These are phyloP conservation scores for Hymenoscyphus scutula DNA, from an alignment of 2,329 filamentous ascomycete species.

Conservation along the genomic window DNA sequence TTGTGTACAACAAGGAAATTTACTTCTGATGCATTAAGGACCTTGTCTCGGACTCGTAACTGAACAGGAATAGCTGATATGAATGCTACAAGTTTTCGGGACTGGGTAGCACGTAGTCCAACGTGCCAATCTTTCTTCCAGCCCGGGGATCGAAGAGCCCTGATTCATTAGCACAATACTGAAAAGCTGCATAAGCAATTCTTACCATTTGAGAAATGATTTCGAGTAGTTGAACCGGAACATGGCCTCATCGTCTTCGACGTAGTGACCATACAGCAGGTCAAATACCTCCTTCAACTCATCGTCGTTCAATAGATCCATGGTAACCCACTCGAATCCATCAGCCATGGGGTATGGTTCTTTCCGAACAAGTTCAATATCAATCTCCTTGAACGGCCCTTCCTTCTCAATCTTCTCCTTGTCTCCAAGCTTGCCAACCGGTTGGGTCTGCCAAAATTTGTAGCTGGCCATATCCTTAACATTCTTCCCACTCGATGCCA, in stretches of 20 bases:
- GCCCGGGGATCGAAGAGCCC: conserved; percentile 90
- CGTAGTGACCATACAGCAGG: conserved; percentile 88
- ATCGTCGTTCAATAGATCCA: conserved; percentile 76
- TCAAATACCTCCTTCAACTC: conserved; percentile 90
- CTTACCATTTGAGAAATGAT: conserved; percentile 83
- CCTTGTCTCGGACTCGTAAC: conserved; percentile 73
- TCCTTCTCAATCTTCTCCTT: conserved; percentile 59
- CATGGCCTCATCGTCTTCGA: conserved; percentile 95
- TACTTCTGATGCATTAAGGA: conserved; percentile 81
- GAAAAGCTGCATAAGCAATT: conserved; percentile 13
- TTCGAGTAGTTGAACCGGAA: conserved; percentile 96
- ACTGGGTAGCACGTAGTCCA: conserved; percentile 80
- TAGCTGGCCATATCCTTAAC: conserved; percentile 95
- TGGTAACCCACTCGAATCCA: conserved; percentile 91
- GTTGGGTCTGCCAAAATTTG: conserved; percentile 98
- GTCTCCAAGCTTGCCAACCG: conserved; percentile 80
- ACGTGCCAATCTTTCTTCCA: conserved; percentile 96
- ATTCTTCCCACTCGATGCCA: conserved; percentile 79
- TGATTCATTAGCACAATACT: conserved; percentile 39
- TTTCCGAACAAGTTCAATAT: conserved; percentile 74
- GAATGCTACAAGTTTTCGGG: conserved; percentile 86
- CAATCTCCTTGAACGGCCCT: conserved; percentile 79
- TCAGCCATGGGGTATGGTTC: conserved; percentile 72
- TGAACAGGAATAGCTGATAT: conserved; percentile 90
- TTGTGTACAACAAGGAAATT: conserved; percentile 99